Evolutionary conservation across 1,284 basidiomycete genomes (phyloP).

Genomic region (Boletus coffeatus): DNA sequence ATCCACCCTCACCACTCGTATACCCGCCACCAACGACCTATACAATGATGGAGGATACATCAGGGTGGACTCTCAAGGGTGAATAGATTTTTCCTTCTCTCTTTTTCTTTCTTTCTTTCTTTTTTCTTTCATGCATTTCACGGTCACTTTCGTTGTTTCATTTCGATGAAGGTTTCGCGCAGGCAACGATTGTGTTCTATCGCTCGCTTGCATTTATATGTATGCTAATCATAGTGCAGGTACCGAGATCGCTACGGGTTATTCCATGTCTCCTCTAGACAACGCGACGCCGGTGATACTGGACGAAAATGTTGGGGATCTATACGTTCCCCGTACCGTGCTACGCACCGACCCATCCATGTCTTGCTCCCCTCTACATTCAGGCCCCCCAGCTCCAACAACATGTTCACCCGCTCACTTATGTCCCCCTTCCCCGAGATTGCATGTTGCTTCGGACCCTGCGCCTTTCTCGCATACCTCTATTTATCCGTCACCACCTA

Average conservation of each 20-base stretch:
- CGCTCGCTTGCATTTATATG: conserved; percentile 11
- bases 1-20: conserved; percentile 24
- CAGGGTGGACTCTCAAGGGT: conserved; percentile 28
- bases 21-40: conserved; percentile 22
- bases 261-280: conserved; percentile 30
- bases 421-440: conserved; percentile 27
- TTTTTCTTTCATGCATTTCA: not conserved
- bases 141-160: not conserved
- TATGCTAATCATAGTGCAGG: conserved; percentile 24
- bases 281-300: conserved; percentile 28
- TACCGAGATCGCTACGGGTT: conserved; percentile 27
- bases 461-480: conserved; percentile 26
- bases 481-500: conserved; percentile 29
- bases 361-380: conserved; percentile 8
- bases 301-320: conserved; percentile 19
- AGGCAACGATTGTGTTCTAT: conserved; percentile 10
- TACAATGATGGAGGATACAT: conserved; percentile 16
- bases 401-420: conserved; percentile 24
- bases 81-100: conserved; percentile 15
- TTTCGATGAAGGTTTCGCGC: conserved; percentile 11
- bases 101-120: not conserved
- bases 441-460: conserved; percentile 24
- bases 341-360: conserved; percentile 15
- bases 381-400: conserved; percentile 3
- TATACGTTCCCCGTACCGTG: conserved; percentile 22